Base-by-base conservation (phyloP, 2,329 filamentous ascomycete genomes). In the Diaporthe capsici region DNA sequence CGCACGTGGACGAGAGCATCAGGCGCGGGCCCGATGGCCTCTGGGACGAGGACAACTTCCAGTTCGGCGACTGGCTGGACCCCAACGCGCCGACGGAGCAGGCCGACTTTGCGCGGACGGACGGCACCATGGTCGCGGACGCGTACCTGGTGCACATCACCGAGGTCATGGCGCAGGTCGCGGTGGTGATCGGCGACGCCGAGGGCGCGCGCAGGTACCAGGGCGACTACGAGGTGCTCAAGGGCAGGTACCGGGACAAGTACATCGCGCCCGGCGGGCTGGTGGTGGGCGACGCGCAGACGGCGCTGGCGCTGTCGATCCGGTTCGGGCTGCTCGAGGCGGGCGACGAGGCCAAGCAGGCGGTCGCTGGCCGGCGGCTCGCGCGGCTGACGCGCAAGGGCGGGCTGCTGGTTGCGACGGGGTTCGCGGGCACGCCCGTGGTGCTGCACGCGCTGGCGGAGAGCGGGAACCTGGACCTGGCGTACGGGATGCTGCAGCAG, bases 401-500 rank as follows among this genome's bases (percentile, higher is more conserved):
- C n/a, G 20, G 47, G n/a, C 70, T 65, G 61, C 53, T 61, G 58
- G 71, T 74, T 13, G 39, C 71, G 34, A 78, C 76, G 4, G 76
- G 76, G 31, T 77, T 77, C 55, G 76, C 76, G 13, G 76, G 76
- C 3, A 77, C 76, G 71, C 76, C 76, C 17, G 70, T 75, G 20
- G 51, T 77, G 13, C 68, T 76, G 28, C 76, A 77, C 53, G 76
- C 76, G 17, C 75, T 77, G 22, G 71, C 63, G 78, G 76, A 8
- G 4, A 81, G 81, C 15, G 81, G 79, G 10, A 77, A 82, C 0
- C 80, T 81, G 0, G 78, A 84, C 0, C 79, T 83, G 17, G 83
- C 85, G 72, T 90, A 90, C 78, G 82, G 82, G 22, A 89, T 90
- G 86, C 82, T 90, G 1, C 81, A 87, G 7, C 84, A 88, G 78